Base-by-base conservation (phyloP, 192 early-diverging fungal genomes). In the Coemansia sp. region DNA sequence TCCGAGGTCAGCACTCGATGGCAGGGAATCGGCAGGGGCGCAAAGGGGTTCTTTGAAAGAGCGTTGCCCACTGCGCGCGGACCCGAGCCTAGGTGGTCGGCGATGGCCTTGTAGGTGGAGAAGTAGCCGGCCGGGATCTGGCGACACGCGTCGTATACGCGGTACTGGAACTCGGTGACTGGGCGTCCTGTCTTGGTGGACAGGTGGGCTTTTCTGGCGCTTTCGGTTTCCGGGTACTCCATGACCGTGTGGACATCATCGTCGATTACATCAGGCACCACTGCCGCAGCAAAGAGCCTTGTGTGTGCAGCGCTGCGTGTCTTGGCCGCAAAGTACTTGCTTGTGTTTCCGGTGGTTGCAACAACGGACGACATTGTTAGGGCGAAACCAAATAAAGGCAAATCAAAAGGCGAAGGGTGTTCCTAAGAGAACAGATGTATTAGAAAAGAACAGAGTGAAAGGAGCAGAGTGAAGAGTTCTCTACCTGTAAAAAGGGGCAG, bases 31-130 rank as follows among this genome's bases (percentile, higher is more conserved):
- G 89, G 90, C 7, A 83, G 61, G 21, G 91, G 91, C 21, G 82
- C 84, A 65, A 89, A 92, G 4, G 91, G 91, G 64, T 92, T 92
- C 57, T 82, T 73, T 18, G 81, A 61, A 54, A 92, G 73, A 9
- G 90, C 91, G 18, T 88, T 86, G 1, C 91, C 91, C 0, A 92
- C 89, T 0, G 88, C 88, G 0, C 91, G 78, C 13, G 89, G 87
- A 0, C 78, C 80, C 7, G 88, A 87, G n/a, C 72, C 67, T 39
- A 92, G 57, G 8, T 86, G 84, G 43, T 89, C 87, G 0, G 88
- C 82, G 22, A 92, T 76, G 13, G 83, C 73, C 65, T 89, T 90
- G 82, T 92, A 92, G 0, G 89, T 89, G 8, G 88, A 86, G 39
- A 87, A 86, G 56, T 85, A 65, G 5, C 91, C 91, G 19, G 71